These are phyloP conservation scores for Cladosporium oxysporum DNA, from an alignment of 2,329 filamentous ascomycete species.

Conservation along the genomic window DNA sequence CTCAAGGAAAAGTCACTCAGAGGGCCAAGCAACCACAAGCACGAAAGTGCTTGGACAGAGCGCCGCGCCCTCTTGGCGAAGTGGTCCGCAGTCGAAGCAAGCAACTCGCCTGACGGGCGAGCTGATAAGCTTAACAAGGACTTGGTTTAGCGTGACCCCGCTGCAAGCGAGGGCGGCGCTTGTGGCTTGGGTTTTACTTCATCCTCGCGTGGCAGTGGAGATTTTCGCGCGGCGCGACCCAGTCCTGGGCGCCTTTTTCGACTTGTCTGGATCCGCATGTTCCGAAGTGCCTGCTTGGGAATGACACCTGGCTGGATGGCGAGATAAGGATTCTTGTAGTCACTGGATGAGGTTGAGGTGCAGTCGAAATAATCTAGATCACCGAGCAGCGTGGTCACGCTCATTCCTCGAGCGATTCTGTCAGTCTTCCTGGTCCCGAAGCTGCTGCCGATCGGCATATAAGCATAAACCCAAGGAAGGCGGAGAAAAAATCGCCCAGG, in stretches of 20 bases:
- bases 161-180: slow-evolving; percentile 12
- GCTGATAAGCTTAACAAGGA: slow-evolving; percentile 19
- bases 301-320: neutral
- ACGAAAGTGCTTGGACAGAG: slow-evolving; percentile 11
- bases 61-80: slow-evolving; percentile 19
- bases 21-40: slow-evolving; percentile 19
- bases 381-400: neutral
- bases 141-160: slow-evolving; percentile 19
- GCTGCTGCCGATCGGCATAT: slow-evolving; percentile 13
- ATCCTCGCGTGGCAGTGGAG: slow-evolving; percentile 20
- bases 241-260: slow-evolving; percentile 11
- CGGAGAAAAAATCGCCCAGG: slow-evolving; percentile 18
- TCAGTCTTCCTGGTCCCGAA: neutral
- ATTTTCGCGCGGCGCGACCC: slow-evolving; percentile 12
- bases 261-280: slow-evolving; percentile 18
- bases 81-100: slow-evolving; percentile 18
- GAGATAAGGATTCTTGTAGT: neutral
- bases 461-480: slow-evolving; percentile 20
- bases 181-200: slow-evolving; percentile 21
- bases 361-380: neutral
- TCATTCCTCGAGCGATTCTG: neutral
- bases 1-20: slow-evolving; percentile 12
- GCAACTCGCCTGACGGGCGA: slow-evolving; percentile 19
- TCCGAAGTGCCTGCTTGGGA: slow-evolving; percentile 10
- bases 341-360: neutral